These are phyloP conservation scores for Colletotrichum sp. DNA, from an alignment of 2,329 filamentous ascomycete genomes.

Conservation along the genomic window DNA sequence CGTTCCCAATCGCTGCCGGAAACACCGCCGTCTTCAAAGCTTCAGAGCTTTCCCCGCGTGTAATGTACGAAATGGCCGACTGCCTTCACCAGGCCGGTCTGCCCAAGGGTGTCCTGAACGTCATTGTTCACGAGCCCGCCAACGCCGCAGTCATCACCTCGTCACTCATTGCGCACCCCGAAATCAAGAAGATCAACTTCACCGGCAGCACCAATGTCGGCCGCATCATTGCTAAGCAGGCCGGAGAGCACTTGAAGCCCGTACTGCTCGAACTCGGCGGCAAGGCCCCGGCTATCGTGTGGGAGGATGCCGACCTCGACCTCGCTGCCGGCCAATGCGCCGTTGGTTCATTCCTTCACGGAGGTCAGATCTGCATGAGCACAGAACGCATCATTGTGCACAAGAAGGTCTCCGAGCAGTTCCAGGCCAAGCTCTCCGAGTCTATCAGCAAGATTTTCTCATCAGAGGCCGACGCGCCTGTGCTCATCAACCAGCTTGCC, in stretches of 20 bases:
- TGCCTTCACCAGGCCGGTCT: constrained; percentile 77
- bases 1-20: constrained; percentile 75
- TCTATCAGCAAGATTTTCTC: constrained; percentile 49
- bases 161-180: constrained; percentile 69
- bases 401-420: constrained; percentile 48
- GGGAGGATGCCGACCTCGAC: constrained; percentile 79
- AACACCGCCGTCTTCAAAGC: constrained; percentile 79
- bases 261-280: constrained; percentile 83
- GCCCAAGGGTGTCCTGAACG: constrained; percentile 75
- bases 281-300: constrained; percentile 79
- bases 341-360: constrained; percentile 73
- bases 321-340: constrained; percentile 72
- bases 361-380: constrained; percentile 85
- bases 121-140: constrained; percentile 69
- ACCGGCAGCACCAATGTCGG: constrained; percentile 80
- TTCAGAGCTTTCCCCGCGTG: constrained; percentile 70
- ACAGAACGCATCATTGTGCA: constrained; percentile 76
- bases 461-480: constrained; percentile 66
- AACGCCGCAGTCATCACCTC: constrained; percentile 72
- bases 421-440: constrained; percentile 47
- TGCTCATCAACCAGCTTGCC: constrained; percentile 73
- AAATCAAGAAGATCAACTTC: constrained; percentile 84
- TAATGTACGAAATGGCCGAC: constrained; percentile 65
- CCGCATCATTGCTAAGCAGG: constrained; percentile 71
- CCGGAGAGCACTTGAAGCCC: constrained; percentile 79